A percentile compares a stretch with the other conserved stretches of the same genome.
These are phyloP conservation scores for Phaeotremella skinneri DNA, from an alignment of 768 basidiomycete genomes.

Conservation along the genomic window DNA sequence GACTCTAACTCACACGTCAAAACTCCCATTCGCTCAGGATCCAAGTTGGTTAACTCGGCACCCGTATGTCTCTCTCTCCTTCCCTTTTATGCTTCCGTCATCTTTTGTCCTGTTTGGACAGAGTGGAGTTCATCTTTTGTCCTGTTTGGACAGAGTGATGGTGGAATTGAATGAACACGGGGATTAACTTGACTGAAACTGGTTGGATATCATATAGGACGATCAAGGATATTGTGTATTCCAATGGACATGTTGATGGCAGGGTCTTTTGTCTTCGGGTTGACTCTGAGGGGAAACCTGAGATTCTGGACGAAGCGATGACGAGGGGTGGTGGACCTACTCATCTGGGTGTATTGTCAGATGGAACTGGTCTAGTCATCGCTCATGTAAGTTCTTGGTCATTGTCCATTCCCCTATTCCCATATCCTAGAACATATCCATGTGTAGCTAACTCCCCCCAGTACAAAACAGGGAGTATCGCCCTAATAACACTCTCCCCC, in stretches of 20 bases:
- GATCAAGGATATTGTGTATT: constrained; percentile 13
- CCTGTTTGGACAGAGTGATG: too few species aligned
- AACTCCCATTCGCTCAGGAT: constrained; percentile 2
- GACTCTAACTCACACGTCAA: neutral
- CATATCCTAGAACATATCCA: neutral
- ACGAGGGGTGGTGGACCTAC: constrained; percentile 17
- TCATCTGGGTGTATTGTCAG: constrained; percentile 16
- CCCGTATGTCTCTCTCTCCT: constrained; percentile 14
- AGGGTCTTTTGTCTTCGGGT: constrained; percentile 14
- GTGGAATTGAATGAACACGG: too few species aligned
- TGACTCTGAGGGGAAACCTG: constrained; percentile 2
- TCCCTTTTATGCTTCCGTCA: neutral
- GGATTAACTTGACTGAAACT: neutral
- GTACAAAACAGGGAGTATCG: neutral
- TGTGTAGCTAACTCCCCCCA: constrained; percentile 1
- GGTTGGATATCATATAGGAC: neutral
- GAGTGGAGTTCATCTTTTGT: too few species aligned
- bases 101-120: too few species aligned
- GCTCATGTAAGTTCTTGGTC: constrained; percentile 16
- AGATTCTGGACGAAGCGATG: constrained; percentile 13
- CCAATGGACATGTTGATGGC: constrained; percentile 17
- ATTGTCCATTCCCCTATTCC: neutral
- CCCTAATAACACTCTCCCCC: constrained; percentile 1
- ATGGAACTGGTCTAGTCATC: constrained; percentile 6
- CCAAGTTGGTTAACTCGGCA: constrained; percentile 23